Percentiles rank a stretch among this genome's conserved stretches.
Evolutionary conservation across 345 rosid genomes (phyloP).

Genomic region (Cardamine chenopodiifolia): DNA sequence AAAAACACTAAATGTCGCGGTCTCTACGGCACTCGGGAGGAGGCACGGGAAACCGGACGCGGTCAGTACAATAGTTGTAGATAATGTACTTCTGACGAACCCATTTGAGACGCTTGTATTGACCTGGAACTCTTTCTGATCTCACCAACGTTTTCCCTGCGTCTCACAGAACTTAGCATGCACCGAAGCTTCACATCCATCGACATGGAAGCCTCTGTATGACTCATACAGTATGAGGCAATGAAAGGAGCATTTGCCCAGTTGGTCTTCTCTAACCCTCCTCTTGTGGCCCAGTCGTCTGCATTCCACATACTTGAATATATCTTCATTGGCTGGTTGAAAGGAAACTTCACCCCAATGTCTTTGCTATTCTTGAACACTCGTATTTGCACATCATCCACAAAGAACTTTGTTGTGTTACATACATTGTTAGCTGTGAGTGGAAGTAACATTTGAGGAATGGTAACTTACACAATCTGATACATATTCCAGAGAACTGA

Average conservation of each 20-base stretch:
- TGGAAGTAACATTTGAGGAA: not conserved
- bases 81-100: conserved; percentile 59
- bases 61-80: conserved; percentile 65
- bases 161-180: conserved; percentile 73
- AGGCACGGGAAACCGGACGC: conserved; percentile 45
- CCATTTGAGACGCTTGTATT: conserved; percentile 59
- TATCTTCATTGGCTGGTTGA: conserved; percentile 84
- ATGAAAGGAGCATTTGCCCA: conserved; percentile 82
- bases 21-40: conserved; percentile 65
- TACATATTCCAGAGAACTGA: conserved; percentile 78
- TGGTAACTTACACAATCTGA: conserved; percentile 63
- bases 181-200: conserved; percentile 67
- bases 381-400: conserved; percentile 74
- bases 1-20: conserved; percentile 46
- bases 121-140: conserved; percentile 65
- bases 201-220: conserved; percentile 61
- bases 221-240: too few species aligned
- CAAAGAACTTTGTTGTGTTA: conserved; percentile 46
- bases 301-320: conserved; percentile 90
- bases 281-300: conserved; percentile 92
- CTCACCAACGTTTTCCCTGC: conserved; percentile 76
- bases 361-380: conserved; percentile 86
- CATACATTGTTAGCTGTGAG: not conserved
- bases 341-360: conserved; percentile 71
- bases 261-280: conserved; percentile 84